Percentiles rank a stretch among this genome's conserved stretches.
phyloP scores from a whole-genome alignment of 352 stramenopile species.

The Halophytophthora polymorphica region DNA sequence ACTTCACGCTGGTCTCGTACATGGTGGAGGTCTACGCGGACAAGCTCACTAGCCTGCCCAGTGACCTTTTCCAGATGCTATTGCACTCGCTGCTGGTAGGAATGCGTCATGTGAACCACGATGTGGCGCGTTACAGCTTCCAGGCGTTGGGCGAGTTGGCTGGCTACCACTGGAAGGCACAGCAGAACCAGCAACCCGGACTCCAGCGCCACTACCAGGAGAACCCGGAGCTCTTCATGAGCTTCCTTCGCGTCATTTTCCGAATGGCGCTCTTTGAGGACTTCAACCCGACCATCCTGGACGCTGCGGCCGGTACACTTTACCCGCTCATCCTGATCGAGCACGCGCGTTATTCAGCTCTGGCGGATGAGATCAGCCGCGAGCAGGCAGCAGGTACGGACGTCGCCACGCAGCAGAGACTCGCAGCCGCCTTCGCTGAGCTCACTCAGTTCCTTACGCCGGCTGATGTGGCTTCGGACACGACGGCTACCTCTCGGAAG shows the following conservation, averaged over 20 bases:
- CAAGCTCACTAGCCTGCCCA: conserved; percentile 64
- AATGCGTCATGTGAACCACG: conserved; percentile 67
- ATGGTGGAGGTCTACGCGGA: conserved; percentile 87
- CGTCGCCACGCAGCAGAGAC: conserved; percentile 38
- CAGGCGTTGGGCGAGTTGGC: conserved; percentile 77
- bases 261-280: conserved; percentile 80
- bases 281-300: conserved; percentile 70
- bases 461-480: conserved; percentile 58
- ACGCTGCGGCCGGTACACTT: conserved; percentile 61
- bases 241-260: conserved; percentile 77
- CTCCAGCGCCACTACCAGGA: conserved; percentile 43
- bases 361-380: conserved; percentile 63
- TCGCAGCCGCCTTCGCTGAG: conserved; percentile 57
- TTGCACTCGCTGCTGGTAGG: conserved; percentile 72
- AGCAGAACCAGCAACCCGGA: conserved; percentile 41
- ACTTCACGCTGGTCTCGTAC: conserved; percentile 86
- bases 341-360: conserved; percentile 58
- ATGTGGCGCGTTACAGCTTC: conserved; percentile 81
- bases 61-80: conserved; percentile 69
- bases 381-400: conserved; percentile 39
- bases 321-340: conserved; percentile 84
- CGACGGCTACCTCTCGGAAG: conserved; percentile 52
- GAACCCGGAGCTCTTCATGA: conserved; percentile 61
- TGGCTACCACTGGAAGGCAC: conserved; percentile 64
- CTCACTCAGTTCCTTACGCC: conserved; percentile 68